Evolutionary conservation across 208 protist species (phyloP).

Genomic region (Trypanosoma platydactyli): DNA sequence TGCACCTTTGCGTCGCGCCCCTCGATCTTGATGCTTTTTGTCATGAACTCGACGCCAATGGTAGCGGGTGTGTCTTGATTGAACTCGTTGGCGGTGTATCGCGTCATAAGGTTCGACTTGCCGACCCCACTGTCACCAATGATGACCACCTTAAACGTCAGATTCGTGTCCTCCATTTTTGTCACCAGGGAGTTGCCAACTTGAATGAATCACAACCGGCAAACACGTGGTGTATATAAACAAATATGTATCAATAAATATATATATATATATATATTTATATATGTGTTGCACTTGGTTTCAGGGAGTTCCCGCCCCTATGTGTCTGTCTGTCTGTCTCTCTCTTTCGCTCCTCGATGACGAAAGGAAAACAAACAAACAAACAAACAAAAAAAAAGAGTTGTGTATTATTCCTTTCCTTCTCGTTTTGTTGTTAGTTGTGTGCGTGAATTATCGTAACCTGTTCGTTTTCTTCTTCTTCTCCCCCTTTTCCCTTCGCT

Average conservation of each 20-base stretch:
- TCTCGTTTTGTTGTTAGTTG: conserved; percentile 14
- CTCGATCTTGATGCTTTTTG: conserved; percentile 90
- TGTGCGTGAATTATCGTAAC: too few species aligned
- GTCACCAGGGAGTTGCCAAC: too few species aligned
- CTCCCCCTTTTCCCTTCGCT: background rate
- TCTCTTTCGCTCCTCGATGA: too few species aligned
- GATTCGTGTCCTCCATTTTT: conserved; percentile 85
- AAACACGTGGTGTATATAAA: too few species aligned
- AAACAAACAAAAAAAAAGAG: conserved; percentile 1
- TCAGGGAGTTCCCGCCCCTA: too few species aligned
- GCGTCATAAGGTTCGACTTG: conserved; percentile 90
- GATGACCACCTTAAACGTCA: conserved; percentile 95
- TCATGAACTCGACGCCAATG: conserved; percentile 95
- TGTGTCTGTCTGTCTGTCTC: too few species aligned
- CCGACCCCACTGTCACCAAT: conserved; percentile 91
- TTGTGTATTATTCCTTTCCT: conserved; percentile 8
- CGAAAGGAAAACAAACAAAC: background rate
- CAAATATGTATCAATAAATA: too few species aligned
- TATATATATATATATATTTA: too few species aligned
- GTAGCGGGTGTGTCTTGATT: conserved; percentile 88
- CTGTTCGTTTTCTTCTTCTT: conserved; percentile 10
- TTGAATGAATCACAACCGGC: too few species aligned
- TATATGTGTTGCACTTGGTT: too few species aligned
- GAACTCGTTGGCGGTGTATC: conserved; percentile 89
- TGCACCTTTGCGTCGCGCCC: conserved; percentile 98